Percentiles rank a stretch among this genome's conserved stretches.
Conservation (phyloP, 805 yeast genomes). For the Candida adriatica region DNA sequence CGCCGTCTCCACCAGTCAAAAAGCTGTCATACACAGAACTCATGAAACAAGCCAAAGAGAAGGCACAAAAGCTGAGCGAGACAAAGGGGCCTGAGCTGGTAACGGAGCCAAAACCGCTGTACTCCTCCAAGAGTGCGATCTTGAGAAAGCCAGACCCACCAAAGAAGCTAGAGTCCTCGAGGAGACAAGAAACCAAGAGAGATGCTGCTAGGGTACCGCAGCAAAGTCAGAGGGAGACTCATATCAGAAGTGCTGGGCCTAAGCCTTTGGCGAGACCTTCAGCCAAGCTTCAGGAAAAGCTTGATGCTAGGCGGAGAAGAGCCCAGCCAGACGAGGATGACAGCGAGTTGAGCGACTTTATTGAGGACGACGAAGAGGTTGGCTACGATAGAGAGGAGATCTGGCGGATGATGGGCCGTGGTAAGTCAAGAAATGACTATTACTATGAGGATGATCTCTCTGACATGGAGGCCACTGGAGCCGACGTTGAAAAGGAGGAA, state of each 20-base stretch:
- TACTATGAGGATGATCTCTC: conserved; percentile 42
- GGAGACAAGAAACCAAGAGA: neutral
- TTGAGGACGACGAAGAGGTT: conserved; percentile 19
- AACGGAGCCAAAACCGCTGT: conserved; percentile 6
- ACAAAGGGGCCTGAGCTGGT: conserved; percentile 14
- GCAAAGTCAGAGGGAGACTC: no score
- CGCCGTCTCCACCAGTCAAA: conserved; percentile 28
- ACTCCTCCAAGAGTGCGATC: conserved; percentile 8
- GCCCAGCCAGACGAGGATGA: conserved; percentile 28
- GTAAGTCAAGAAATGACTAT: conserved; percentile 43
- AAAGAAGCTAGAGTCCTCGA: neutral
- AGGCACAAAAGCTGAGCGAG: conserved; percentile 12
- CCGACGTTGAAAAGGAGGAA: conserved; percentile 83
- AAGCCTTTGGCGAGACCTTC: conserved; percentile 50
- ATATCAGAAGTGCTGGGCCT: no score
- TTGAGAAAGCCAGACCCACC: conserved; percentile 5
- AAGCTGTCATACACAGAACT: conserved; percentile 48
- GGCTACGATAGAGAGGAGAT: conserved; percentile 82
- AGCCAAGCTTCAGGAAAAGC: conserved; percentile 40
- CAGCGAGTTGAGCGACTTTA: conserved; percentile 51
- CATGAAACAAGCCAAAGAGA: conserved; percentile 50
- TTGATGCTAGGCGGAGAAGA: conserved; percentile 28
- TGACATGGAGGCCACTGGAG: conserved; percentile 93
- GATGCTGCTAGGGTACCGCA: conserved; percentile 3
- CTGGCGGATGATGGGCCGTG: conserved; percentile 77